Conservation (phyloP, 2,329 filamentous ascomycete species). For the Pyrenochaeta sp. region DNA sequence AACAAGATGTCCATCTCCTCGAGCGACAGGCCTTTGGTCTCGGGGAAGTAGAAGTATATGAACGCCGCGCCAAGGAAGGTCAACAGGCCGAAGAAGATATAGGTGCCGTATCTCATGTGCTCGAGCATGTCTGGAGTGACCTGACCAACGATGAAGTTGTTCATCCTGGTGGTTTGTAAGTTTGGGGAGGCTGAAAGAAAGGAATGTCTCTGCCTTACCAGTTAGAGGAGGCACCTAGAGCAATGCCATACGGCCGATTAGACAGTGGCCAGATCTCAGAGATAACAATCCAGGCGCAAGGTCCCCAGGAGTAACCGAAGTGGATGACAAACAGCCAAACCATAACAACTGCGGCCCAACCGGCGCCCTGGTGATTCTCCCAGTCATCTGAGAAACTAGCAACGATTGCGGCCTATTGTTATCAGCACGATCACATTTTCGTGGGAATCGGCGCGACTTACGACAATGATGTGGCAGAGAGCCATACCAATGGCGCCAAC, state of each 20-base stretch:
- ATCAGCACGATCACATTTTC: not conserved
- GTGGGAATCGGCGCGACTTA: not conserved
- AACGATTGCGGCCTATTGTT: constrained; percentile 62
- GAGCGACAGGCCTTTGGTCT: constrained; percentile 62
- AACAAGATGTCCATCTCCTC: constrained; percentile 73
- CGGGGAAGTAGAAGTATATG: constrained; percentile 61
- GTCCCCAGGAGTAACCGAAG: constrained; percentile 80
- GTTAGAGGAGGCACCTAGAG: constrained; percentile 66
- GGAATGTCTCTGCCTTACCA: constrained; percentile 24
- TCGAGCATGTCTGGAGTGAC: constrained; percentile 74
- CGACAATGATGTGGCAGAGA: constrained; percentile 75
- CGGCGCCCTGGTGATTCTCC: constrained; percentile 59
- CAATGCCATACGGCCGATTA: constrained; percentile 72
- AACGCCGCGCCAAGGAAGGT: constrained; percentile 68
- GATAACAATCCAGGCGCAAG: constrained; percentile 77
- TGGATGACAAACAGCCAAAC: constrained; percentile 79
- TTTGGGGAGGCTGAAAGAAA: not conserved
- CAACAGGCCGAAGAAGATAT: constrained; percentile 73
- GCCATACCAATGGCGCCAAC: constrained; percentile 75
- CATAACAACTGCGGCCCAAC: constrained; percentile 74
- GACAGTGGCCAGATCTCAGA: constrained; percentile 78
- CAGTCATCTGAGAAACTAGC: constrained; percentile 70
- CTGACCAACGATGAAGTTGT: constrained; percentile 70
- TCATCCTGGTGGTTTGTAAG: constrained; percentile 49
- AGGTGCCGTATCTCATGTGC: constrained; percentile 73